phyloP scores from a whole-genome alignment of 805 yeast genomes.

The Schizosaccharomyces japonicus region DNA sequence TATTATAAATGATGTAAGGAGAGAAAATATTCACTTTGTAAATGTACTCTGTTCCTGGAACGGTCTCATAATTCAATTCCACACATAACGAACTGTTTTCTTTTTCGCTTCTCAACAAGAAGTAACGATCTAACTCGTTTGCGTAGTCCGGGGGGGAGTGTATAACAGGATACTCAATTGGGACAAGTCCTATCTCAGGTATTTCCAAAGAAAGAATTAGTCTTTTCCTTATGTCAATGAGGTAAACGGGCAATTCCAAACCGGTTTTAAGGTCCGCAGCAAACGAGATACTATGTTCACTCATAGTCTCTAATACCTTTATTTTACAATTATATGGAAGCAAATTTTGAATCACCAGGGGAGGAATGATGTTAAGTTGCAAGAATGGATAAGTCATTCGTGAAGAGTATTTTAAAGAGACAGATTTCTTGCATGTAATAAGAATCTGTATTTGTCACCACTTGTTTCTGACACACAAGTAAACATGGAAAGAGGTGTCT shows the following conservation, averaged over 20 bases:
- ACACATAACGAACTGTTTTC: too few species aligned
- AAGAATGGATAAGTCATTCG: slow-evolving; percentile 73
- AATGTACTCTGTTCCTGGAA: neutral
- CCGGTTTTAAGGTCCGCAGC: too few species aligned
- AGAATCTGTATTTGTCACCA: slow-evolving; percentile 31
- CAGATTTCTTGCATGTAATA: slow-evolving; percentile 36
- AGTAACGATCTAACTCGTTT: too few species aligned
- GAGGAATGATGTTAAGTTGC: slow-evolving; percentile 56
- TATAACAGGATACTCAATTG: neutral
- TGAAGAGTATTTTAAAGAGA: slow-evolving; percentile 29
- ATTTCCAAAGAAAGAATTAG: too few species aligned
- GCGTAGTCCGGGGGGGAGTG: neutral
- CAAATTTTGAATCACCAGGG: slow-evolving; percentile 61
- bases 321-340: slow-evolving; percentile 62
- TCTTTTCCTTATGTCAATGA: too few species aligned
- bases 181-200: neutral
- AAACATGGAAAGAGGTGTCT: slow-evolving; percentile 9
- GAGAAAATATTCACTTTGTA: neutral
- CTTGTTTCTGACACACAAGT: neutral
- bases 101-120: too few species aligned
- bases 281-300: too few species aligned
- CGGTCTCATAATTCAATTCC: neutral
- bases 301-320: slow-evolving; percentile 53
- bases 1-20: neutral
- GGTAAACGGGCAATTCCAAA: too few species aligned